A percentile compares a stretch with the other conserved stretches of the same genome.
Conservation (phyloP, 352 stramenopile species). For the Pythium brachiatum region DNA sequence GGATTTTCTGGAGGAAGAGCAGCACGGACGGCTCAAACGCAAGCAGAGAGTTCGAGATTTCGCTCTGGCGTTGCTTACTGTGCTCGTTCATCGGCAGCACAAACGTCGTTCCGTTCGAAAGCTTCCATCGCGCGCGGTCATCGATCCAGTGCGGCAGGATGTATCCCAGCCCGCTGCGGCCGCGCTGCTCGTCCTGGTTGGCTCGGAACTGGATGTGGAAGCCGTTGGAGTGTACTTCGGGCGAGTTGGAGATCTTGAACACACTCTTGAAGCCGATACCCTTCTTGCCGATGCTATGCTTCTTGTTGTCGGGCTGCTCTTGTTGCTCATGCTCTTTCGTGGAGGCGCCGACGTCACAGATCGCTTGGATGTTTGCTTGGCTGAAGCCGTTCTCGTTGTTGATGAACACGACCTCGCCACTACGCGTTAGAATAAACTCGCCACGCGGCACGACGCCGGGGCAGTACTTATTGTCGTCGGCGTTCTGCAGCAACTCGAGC, state of each 20-base stretch:
- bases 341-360: conserved; percentile 86
- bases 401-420: conserved; percentile 64
- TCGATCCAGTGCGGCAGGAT: conserved; percentile 82
- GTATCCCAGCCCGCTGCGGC: conserved; percentile 60
- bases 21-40: conserved; percentile 74
- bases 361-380: conserved; percentile 70
- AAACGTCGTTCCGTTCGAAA: conserved; percentile 56
- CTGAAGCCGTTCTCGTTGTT: conserved; percentile 87
- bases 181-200: conserved; percentile 32
- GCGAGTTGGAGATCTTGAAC: conserved; percentile 82
- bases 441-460: conserved; percentile 38
- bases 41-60: conserved; percentile 66
- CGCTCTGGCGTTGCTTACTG: conserved; percentile 37
- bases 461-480: conserved; percentile 80
- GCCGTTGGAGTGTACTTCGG: conserved; percentile 87
- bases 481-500: conserved; percentile 87
- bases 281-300: conserved; percentile 85
- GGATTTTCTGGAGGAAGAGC: conserved; percentile 76
- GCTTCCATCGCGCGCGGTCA: conserved; percentile 39
- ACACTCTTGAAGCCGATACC: conserved; percentile 92
- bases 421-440: conserved; percentile 54
- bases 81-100: conserved; percentile 67
- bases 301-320: conserved; percentile 10
- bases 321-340: conserved; percentile 49
- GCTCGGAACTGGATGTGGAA: conserved; percentile 83